These are phyloP conservation scores for Candida sp. DNA, from an alignment of 1,139 yeast genomes.

Conservation along the genomic window DNA sequence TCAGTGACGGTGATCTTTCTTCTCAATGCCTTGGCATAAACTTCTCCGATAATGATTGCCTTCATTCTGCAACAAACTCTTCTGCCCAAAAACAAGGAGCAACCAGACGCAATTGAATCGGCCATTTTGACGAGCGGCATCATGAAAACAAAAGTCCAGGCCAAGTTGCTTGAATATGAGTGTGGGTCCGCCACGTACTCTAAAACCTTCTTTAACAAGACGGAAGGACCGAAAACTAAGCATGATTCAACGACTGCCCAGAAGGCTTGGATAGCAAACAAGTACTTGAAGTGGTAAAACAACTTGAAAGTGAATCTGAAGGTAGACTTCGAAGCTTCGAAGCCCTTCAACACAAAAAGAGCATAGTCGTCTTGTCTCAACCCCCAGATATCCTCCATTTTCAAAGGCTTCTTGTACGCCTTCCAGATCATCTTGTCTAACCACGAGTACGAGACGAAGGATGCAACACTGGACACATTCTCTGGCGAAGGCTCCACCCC, in stretches of 20 bases:
- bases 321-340: conserved; percentile 51
- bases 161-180: conserved; percentile 65
- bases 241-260: conserved; percentile 75
- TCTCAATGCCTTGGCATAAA: conserved; percentile 91
- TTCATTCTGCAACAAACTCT: conserved; percentile 91
- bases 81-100: conserved; percentile 88
- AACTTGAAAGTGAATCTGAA: conserved; percentile 61
- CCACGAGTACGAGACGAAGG: conserved; percentile 77
- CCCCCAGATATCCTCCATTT: conserved; percentile 81
- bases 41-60: conserved; percentile 88
- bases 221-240: conserved; percentile 76
- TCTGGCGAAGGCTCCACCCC: conserved; percentile 80
- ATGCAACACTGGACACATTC: conserved; percentile 61
- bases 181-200: conserved; percentile 83
- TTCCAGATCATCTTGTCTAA: conserved; percentile 68
- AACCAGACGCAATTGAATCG: conserved; percentile 71
- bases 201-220: conserved; percentile 75
- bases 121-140: conserved; percentile 71
- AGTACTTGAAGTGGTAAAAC: conserved; percentile 62
- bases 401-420: conserved; percentile 63
- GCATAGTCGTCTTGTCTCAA: conserved; percentile 84
- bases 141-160: conserved; percentile 87
- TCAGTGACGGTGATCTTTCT: conserved; percentile 65
- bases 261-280: conserved; percentile 66
- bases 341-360: conserved; percentile 63